Evolutionary conservation across 2,329 filamentous ascomycete species (phyloP).

Genomic region (Diplocarpon mali): DNA sequence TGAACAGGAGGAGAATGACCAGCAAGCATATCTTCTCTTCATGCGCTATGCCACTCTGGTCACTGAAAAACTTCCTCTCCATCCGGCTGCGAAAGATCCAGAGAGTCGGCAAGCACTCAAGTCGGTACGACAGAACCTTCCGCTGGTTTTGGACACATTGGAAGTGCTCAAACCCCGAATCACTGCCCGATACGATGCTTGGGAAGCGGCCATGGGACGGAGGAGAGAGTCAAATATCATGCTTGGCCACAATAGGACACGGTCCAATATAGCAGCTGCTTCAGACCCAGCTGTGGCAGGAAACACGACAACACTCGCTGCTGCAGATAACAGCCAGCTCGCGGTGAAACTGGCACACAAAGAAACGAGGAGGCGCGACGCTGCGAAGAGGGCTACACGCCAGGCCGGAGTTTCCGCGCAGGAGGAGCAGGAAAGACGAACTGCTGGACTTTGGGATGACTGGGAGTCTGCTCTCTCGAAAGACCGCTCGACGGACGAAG

Average conservation of each 20-base stretch:
- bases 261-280: constrained; percentile 28
- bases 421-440: constrained; percentile 44
- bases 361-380: constrained; percentile 59
- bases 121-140: constrained; percentile 49
- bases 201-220: constrained; percentile 41
- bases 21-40: constrained; percentile 84
- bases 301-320: constrained; percentile 52
- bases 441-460: constrained; percentile 40
- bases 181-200: constrained; percentile 57
- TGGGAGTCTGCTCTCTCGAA: constrained; percentile 36
- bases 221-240: constrained; percentile 23
- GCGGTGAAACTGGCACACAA: constrained; percentile 66
- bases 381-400: constrained; percentile 43
- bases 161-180: constrained; percentile 74
- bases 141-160: constrained; percentile 42
- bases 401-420: constrained; percentile 46
- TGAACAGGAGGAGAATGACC: constrained; percentile 71
- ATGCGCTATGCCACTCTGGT: constrained; percentile 83
- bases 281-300: constrained; percentile 51
- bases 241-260: constrained; percentile 6
- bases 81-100: constrained; percentile 62
- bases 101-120: constrained; percentile 43
- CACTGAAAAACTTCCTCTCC: constrained; percentile 59
- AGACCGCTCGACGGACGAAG: constrained; percentile 26
- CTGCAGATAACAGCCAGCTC: constrained; percentile 59